Evolutionary conservation across 78 protist genomes (phyloP).

Genomic region (Polysphondylium violaceum): DNA sequence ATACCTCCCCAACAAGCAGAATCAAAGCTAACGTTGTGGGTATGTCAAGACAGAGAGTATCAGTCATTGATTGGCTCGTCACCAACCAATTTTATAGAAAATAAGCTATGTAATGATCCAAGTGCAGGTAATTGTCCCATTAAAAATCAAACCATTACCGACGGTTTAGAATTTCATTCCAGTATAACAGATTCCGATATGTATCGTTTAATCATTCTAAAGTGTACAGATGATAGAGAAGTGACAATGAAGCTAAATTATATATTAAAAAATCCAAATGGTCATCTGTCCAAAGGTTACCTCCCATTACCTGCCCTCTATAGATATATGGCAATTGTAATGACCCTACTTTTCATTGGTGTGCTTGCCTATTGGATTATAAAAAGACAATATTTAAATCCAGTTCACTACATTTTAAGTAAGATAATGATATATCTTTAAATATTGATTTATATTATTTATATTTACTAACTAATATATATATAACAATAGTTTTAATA

Average conservation of each 20-base stretch:
- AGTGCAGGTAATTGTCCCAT: slow-evolving; percentile 19
- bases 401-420: no score
- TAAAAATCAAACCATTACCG: neutral
- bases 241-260: neutral
- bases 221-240: neutral
- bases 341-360: neutral
- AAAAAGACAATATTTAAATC: no score
- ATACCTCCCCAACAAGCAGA: neutral
- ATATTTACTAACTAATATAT: neutral
- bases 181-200: neutral
- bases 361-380: no score
- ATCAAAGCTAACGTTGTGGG: slow-evolving; percentile 23
- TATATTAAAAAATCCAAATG: slow-evolving; percentile 18
- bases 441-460: neutral
- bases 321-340: slow-evolving; percentile 1
- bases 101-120: slow-evolving; percentile 19
- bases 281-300: slow-evolving; percentile 41
- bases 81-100: slow-evolving; percentile 35
- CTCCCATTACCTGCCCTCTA: slow-evolving; percentile 51
- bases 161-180: neutral
- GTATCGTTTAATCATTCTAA: slow-evolving; percentile 48
- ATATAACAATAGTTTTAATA: slow-evolving; percentile 9
- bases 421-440: neutral
- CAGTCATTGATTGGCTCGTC: slow-evolving; percentile 56
- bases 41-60: slow-evolving; percentile 46